Evolutionary conservation across 208 protist species (phyloP), one percentile per base, ranked within the genome.

Genomic region (Blechomonas ayalai): DNA sequence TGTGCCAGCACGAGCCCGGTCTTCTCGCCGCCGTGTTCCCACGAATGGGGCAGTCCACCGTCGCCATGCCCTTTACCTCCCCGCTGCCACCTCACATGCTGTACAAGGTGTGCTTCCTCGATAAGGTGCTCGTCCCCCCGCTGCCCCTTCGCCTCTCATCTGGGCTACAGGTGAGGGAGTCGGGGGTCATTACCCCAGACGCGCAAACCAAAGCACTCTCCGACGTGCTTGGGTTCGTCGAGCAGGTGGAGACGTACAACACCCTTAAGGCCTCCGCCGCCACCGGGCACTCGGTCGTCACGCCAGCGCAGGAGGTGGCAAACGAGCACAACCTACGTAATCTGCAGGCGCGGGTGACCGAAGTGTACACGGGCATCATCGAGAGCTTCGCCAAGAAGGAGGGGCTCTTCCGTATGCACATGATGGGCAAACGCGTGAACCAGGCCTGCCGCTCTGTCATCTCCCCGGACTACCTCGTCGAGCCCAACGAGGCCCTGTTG

Each of bases 391-490:
- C 99, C 36, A 98, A 99, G 67, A 99, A 99, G 77, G 72, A 98
- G 59, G 99, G 99, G 51, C 73, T 99, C 0, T 99, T 99, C 71
- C 90, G 99, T 66, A 99, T 95, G 83, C 88, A 99, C 82, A 99
- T 99, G 95, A 99, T 99, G 98, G 98, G 98, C 51, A 99, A 99
- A 67, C 89, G 99, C 55, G 98, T 99, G 28, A 99, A 99, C 81
- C 99, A 97, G 61, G 92, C 97, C 7, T 97, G 95, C 43, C 90
- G 97, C 36, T 95, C 73, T 44, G 99, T 99, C 54, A 99, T 99
- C 71, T 99, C 97, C 9, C 98, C 98, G 15, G 99, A 99, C 80
- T 95, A 88, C 46, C 81, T 95, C 26, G 65, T 99, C 20, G 81
- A 95, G 50, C 97, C 97, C 16, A 94, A 97, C 65, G 94, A 99